phyloP scores from a whole-genome alignment of 2,329 filamentous ascomycete species.

The Aureobasidium musti region DNA sequence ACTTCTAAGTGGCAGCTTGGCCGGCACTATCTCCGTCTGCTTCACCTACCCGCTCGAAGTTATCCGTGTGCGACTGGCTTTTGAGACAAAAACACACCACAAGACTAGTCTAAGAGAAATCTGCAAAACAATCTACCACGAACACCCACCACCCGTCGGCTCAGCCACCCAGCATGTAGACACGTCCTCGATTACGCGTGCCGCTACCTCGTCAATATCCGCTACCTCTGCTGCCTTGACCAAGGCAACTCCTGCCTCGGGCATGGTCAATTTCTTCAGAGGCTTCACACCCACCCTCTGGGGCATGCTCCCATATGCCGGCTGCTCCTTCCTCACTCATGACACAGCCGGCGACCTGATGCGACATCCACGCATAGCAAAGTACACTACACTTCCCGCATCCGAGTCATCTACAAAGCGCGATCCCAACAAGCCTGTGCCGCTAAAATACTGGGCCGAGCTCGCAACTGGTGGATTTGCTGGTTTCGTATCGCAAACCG shows the following conservation, averaged over 20 bases:
- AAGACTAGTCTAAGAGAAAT: constrained; percentile 73
- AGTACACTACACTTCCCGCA: constrained; percentile 72
- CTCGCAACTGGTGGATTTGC: constrained; percentile 81
- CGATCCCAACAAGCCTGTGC: constrained; percentile 60
- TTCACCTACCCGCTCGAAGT: constrained; percentile 95
- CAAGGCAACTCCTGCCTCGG: constrained; percentile 61
- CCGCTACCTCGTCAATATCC: constrained; percentile 47
- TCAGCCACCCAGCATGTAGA: constrained; percentile 32
- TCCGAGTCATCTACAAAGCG: constrained; percentile 40
- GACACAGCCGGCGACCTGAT: constrained; percentile 86
- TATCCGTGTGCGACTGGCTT: constrained; percentile 86
- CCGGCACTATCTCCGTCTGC: constrained; percentile 88
- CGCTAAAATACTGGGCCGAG: constrained; percentile 83
- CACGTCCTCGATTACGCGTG: constrained; percentile 34
- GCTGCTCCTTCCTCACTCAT: constrained; percentile 92
- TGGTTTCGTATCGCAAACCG: constrained; percentile 85
- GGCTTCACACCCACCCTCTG: constrained; percentile 88
- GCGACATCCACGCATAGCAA: constrained; percentile 65
- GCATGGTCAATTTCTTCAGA: constrained; percentile 88
- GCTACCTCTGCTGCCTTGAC: constrained; percentile 51
- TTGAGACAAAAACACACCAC: constrained; percentile 79
- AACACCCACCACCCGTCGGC: constrained; percentile 54
- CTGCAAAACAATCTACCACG: constrained; percentile 82
- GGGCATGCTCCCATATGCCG: constrained; percentile 96
- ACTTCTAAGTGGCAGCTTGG: constrained; percentile 70